Evolutionary conservation across 805 yeast genomes (phyloP).

Genomic region (Saturnispora quitensis): DNA sequence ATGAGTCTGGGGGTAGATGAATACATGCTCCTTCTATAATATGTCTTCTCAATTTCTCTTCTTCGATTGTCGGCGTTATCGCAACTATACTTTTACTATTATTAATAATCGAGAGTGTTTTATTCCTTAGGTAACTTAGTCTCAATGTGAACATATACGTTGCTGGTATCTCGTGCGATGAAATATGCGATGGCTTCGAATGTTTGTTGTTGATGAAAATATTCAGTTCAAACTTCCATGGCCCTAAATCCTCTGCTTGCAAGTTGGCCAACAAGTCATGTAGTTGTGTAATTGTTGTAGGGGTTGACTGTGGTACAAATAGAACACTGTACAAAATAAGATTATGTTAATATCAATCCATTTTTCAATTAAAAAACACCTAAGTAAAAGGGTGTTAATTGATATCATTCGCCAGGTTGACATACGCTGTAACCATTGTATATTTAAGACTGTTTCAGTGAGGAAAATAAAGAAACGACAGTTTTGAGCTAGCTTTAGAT

Average conservation of each 20-base stretch:
- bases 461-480: neutral
- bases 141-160: constrained; percentile 42
- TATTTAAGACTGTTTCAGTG: no score
- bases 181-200: constrained; percentile 33
- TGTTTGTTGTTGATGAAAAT: constrained; percentile 57
- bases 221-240: constrained; percentile 63
- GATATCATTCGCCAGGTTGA: neutral
- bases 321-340: constrained; percentile 25
- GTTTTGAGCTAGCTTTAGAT: neutral
- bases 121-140: constrained; percentile 36
- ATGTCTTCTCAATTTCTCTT: constrained; percentile 20
- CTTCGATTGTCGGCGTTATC: constrained; percentile 20
- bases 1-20: constrained; percentile 24
- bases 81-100: constrained; percentile 31
- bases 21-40: constrained; percentile 42
- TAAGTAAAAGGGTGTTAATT: neutral
- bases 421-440: neutral
- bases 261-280: constrained; percentile 66
- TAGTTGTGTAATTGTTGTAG: constrained; percentile 55
- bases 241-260: constrained; percentile 49
- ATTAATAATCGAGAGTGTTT: constrained; percentile 41
- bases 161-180: constrained; percentile 31
- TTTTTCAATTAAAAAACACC: neutral
- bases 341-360: neutral
- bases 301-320: constrained; percentile 37